phyloP scores from a whole-genome alignment of 345 rosid genomes.

The Eucalyptus curtisii region DNA sequence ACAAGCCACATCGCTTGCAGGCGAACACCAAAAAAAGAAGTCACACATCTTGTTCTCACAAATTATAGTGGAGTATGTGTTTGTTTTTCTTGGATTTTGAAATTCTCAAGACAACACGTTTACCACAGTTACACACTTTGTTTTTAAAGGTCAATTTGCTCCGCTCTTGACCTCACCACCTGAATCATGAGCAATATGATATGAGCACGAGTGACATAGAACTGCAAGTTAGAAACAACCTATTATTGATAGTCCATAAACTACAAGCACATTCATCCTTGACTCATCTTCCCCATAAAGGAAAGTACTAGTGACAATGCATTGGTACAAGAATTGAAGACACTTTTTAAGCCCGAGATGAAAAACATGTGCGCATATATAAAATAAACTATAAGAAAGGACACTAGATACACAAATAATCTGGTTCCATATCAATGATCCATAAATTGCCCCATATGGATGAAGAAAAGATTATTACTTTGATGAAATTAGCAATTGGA shows the following conservation, averaged over 20 bases:
- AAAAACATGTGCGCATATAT: background rate
- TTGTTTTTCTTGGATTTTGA: too few species aligned
- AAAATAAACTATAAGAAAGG: fast-evolving
- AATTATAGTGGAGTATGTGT: too few species aligned
- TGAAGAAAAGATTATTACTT: background rate
- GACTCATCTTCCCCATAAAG: background rate
- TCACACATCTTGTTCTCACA: too few species aligned
- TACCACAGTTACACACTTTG: background rate
- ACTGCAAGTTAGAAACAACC: background rate
- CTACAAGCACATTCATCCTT: background rate
- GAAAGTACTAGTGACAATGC: background rate
- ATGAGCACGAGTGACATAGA: background rate
- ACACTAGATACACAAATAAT: background rate
- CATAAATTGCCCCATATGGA: background rate
- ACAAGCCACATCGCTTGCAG: background rate
- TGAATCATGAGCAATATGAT: background rate
- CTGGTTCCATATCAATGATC: background rate
- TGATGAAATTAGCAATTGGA: background rate
- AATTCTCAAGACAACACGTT: fast-evolving
- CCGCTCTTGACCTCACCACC: background rate
- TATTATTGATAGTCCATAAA: background rate
- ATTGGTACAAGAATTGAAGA: background rate
- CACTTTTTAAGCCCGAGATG: background rate
- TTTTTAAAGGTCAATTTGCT: background rate
- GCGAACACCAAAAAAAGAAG: background rate